A percentile compares a stretch with the other conserved stretches of the same genome.
Conservation (phyloP, 768 basidiomycete species). For the Ephemerocybe angulata region DNA sequence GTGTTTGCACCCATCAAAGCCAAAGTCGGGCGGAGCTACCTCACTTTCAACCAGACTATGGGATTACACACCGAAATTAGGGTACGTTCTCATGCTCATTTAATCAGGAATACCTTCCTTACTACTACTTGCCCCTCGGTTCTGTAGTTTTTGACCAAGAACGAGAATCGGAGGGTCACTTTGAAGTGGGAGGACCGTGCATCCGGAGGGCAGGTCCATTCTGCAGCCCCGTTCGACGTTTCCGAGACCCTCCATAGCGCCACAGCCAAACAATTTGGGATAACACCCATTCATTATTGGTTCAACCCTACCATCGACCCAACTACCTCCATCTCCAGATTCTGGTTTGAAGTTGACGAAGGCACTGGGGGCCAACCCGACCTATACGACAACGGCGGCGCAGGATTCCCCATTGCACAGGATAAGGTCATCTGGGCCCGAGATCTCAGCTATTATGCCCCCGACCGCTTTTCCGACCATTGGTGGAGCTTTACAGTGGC, state of each 20-base stretch:
- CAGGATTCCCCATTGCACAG: background rate
- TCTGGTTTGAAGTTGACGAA: background rate
- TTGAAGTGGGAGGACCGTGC: background rate
- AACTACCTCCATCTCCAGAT: background rate
- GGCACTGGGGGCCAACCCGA: background rate
- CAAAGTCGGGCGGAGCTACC: background rate
- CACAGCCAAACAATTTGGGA: background rate
- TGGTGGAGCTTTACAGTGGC: no score
- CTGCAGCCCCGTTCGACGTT: background rate
- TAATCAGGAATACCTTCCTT: background rate
- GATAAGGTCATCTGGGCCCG: no score
- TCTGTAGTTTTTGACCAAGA: background rate
- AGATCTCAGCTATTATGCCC: no score
- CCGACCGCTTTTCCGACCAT: no score
- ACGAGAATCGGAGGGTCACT: background rate
- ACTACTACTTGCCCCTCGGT: no score
- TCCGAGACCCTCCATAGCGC: slow-evolving; percentile 5
- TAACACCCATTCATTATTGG: background rate
- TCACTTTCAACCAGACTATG: background rate
- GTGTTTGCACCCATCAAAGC: background rate
- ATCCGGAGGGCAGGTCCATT: background rate
- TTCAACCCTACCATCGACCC: background rate
- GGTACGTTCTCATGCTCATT: background rate
- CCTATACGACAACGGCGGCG: background rate
- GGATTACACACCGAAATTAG: background rate